Evolutionary conservation across 768 basidiomycete genomes (phyloP).

Genomic region (Tricholoma matsutake): DNA sequence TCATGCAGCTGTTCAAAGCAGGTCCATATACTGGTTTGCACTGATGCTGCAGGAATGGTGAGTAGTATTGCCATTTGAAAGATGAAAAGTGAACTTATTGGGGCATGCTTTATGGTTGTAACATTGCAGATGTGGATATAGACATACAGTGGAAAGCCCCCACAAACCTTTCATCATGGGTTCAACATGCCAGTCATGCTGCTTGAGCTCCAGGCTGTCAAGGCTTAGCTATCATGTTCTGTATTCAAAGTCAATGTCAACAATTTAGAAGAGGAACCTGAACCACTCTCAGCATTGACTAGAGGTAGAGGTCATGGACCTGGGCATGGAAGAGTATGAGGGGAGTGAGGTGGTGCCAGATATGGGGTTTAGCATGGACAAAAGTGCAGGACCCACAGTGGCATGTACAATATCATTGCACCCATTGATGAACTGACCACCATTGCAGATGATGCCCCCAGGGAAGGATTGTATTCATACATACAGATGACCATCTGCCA

Average conservation of each 20-base stretch:
- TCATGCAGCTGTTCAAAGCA: too few species aligned
- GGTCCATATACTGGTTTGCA: too few species aligned
- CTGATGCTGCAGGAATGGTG: too few species aligned
- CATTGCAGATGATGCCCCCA: slow-evolving; percentile 11
- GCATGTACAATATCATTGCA: slow-evolving; percentile 5
- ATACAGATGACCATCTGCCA: slow-evolving; percentile 27
- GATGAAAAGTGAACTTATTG: background rate
- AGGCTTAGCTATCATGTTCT: slow-evolving; percentile 26
- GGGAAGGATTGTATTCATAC: slow-evolving; percentile 28
- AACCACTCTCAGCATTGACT: background rate
- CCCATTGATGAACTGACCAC: slow-evolving; percentile 4
- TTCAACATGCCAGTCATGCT: slow-evolving; percentile 32
- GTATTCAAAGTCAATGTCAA: slow-evolving; percentile 19
- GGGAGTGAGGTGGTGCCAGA: background rate
- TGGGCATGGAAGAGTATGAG: slow-evolving; percentile 7
- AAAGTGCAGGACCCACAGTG: slow-evolving; percentile 12
- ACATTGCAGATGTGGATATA: slow-evolving; percentile 32
- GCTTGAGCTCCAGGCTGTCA: slow-evolving; percentile 16
- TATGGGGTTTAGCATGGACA: slow-evolving; percentile 8
- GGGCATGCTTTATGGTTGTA: slow-evolving; percentile 22
- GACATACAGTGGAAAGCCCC: slow-evolving; percentile 39
- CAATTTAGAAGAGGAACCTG: background rate
- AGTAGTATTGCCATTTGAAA: slow-evolving; percentile 12
- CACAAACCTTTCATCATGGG: too few species aligned
- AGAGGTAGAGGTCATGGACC: slow-evolving; percentile 1